Evolutionary conservation across 2,329 filamentous ascomycete species (phyloP), one percentile per base, ranked within the genome.

Genomic region (Ascochyta rabiei): DNA sequence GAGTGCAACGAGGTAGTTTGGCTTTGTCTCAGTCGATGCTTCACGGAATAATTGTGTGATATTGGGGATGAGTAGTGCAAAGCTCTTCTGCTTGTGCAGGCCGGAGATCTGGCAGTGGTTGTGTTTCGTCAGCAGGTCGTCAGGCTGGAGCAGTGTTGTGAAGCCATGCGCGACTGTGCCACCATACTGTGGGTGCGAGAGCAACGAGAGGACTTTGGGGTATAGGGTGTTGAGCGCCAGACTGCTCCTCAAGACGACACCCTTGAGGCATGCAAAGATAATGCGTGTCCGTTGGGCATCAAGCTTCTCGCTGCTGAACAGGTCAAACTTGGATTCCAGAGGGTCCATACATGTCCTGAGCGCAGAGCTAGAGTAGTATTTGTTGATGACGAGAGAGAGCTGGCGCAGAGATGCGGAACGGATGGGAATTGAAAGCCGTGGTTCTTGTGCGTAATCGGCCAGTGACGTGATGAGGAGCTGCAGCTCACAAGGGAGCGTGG

Each of bases 61-160:
- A 26, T 80, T 71, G 0, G 86, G 85, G 2, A 85, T 77, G 4
- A 86, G 77, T 15, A 84, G 81, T 26, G 80, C 80, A 73, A 89
- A 89, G 35, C 83, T 79, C 57, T 84, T 85, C 64, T 89, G 86
- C 65, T 86, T 87, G 60, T 84, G 82, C 2, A 89, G 77, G 3
- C 85, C 78, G 3, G 86, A 83, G 33, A 89, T 81, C 16, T 80
- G 79, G 56, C 85, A 87, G 57, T 85, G 81, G 62, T 89, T 89
- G 33, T 80, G 74, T 56, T 83, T 80, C 12, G 79, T 84, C 31
- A 89, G 74, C 19, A 89, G 75, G 57, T 87, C 84, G 60, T 88
- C 85, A 2, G 84, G 80, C 23, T 83, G 77, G 5, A 89, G 78
- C 3, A 89, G 78, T 8, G 82, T 82, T 13, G 80, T 73, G 63